These are phyloP conservation scores for Dendrocalamus sinicus DNA, from an alignment of 176 grass and related monocot species.

Conservation along the genomic window DNA sequence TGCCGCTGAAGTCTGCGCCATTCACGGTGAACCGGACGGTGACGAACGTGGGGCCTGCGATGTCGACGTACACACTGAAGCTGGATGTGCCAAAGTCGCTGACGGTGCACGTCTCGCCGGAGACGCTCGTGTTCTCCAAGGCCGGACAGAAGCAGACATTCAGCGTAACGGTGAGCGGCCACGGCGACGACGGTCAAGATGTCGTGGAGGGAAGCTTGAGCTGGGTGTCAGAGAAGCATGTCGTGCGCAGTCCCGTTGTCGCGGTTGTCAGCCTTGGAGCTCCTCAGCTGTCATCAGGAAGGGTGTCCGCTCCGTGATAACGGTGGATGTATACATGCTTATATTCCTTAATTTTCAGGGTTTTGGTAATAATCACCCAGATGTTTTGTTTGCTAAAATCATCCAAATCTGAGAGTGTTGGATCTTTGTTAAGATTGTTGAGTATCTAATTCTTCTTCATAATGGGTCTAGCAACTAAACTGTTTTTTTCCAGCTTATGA, in stretches of 20 bases:
- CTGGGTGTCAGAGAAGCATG: conserved; percentile 24
- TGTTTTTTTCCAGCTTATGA: too few relatives aligned
- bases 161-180: conserved; percentile 20
- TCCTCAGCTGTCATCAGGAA: too few relatives aligned
- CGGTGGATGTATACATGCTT: too few relatives aligned
- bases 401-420: too few relatives aligned
- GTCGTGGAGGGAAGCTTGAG: conserved; percentile 22
- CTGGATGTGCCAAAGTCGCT: background rate
- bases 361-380: too few relatives aligned
- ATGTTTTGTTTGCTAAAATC: too few relatives aligned
- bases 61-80: conserved; percentile 3
- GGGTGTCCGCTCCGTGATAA: too few relatives aligned
- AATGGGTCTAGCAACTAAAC: too few relatives aligned
- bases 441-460: too few relatives aligned
- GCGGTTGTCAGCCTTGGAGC: background rate
- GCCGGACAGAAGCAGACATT: conserved; percentile 22
- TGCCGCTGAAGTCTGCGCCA: too few relatives aligned
- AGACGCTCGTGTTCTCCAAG: conserved; percentile 24
- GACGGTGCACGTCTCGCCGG: conserved; percentile 8
- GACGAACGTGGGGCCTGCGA: conserved; percentile 35
- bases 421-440: too few relatives aligned
- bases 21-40: background rate
- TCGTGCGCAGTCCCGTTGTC: conserved; percentile 30
- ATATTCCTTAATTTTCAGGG: too few relatives aligned
- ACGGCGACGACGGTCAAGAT: background rate